phyloP scores from a whole-genome alignment of 352 stramenopile genomes.

The Globisporangium canariense region DNA sequence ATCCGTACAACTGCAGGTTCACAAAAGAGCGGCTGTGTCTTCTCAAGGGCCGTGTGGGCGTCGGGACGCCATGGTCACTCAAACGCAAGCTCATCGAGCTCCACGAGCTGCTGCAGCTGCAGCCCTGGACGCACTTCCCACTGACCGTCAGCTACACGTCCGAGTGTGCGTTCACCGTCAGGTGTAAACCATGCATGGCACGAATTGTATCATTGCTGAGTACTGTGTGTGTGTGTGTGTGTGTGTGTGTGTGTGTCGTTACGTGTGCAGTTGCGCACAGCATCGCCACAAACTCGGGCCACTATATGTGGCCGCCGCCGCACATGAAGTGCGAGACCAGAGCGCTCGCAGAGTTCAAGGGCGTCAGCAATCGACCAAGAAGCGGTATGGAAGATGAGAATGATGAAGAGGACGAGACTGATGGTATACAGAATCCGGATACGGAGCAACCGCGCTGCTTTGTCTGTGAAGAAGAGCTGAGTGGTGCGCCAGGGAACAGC shows the following conservation, averaged over 20 bases:
- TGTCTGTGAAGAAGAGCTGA: conserved; percentile 39
- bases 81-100: conserved; percentile 74
- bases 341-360: conserved; percentile 20
- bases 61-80: conserved; percentile 52
- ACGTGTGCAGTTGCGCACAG: conserved; percentile 26
- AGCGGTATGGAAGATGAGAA: neutral
- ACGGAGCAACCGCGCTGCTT: conserved; percentile 25
- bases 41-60: conserved; percentile 31
- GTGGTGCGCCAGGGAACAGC: neutral
- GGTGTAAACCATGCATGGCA: neutral
- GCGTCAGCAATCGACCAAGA: conserved; percentile 9
- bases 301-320: conserved; percentile 28
- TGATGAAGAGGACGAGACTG: neutral
- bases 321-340: conserved; percentile 41
- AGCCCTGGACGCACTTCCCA: conserved; percentile 42
- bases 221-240: neutral
- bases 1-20: conserved; percentile 55
- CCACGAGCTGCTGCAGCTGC: conserved; percentile 56
- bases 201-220: neutral
- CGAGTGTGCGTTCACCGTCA: conserved; percentile 20
- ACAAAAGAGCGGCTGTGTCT: conserved; percentile 33
- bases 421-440: too few species aligned
- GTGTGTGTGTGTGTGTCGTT: too few species aligned
- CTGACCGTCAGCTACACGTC: conserved; percentile 57
- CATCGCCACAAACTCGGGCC: conserved; percentile 30